phyloP scores from a whole-genome alignment of 495 filamentous ascomycete genomes.

The Glutinoglossum americanum region DNA sequence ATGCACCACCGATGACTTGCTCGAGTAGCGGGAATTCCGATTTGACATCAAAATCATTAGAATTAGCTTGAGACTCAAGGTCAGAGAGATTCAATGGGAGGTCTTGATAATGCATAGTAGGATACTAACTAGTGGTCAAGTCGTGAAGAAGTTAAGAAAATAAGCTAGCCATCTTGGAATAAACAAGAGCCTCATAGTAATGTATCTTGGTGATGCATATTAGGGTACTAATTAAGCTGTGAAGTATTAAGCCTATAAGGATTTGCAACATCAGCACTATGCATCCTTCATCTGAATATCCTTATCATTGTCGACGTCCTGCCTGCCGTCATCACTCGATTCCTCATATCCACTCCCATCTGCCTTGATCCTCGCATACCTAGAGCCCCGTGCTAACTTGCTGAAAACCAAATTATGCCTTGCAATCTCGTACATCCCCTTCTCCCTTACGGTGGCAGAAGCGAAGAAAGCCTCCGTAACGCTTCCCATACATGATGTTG shows the following conservation, averaged over 20 bases:
- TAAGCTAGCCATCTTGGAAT: neutral
- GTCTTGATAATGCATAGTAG: neutral
- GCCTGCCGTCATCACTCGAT: neutral
- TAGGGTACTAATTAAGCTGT: neutral
- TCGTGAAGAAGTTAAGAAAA: neutral
- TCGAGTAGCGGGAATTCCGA: no score
- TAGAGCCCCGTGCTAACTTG: neutral
- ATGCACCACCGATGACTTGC: no score
- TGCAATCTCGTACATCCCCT: neutral
- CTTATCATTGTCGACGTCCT: neutral
- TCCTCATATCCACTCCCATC: neutral
- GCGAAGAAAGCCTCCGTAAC: neutral
- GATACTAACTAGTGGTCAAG: neutral
- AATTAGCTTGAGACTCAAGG: no score
- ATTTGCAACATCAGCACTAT: neutral
- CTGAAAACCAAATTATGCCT: neutral
- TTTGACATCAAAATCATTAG: no score
- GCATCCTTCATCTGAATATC: slow-evolving; percentile 1
- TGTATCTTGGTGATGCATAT: neutral
- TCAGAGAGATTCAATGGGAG: no score
- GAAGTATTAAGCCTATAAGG: no score
- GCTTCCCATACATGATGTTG: neutral
- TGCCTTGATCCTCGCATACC: neutral
- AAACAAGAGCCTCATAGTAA: neutral
- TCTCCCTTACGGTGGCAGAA: neutral